phyloP scores from a whole-genome alignment of 164 flowering plant species.

The Malania oleifera region DNA sequence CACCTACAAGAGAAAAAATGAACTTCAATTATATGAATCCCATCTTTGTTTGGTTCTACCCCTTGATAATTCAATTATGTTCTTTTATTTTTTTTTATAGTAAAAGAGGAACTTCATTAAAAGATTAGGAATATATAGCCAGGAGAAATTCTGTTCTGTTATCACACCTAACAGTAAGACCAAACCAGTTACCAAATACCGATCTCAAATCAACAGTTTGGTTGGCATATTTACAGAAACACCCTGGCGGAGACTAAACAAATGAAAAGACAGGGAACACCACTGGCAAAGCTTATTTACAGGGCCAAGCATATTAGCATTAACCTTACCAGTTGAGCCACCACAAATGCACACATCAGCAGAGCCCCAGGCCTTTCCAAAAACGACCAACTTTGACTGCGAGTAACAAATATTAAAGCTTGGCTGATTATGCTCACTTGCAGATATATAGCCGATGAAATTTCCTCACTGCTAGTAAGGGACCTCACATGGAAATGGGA shows the following conservation, averaged over 20 bases:
- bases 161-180: not conserved
- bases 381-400: conserved; percentile 83
- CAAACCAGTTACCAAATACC: not conserved
- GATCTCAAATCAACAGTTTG: not conserved
- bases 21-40: not conserved
- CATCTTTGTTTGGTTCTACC: not conserved
- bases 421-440: conserved; percentile 81
- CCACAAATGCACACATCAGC: conserved; percentile 74
- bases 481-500: conserved; percentile 46
- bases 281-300: not conserved
- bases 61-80: not conserved
- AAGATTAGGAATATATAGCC: too few relatives aligned
- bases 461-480: conserved; percentile 40
- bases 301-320: not conserved
- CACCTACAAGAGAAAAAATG: conserved; percentile 31
- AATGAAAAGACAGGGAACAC: not conserved
- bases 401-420: conserved; percentile 70
- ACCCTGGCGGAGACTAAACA: not conserved
- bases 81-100: too few relatives aligned
- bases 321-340: conserved; percentile 72
- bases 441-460: conserved; percentile 63
- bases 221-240: not conserved
- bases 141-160: too few relatives aligned
- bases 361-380: conserved; percentile 72
- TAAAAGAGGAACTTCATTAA: too few relatives aligned